A percentile compares a stretch with the other conserved stretches of the same genome.
Conservation (phyloP, 1,284 basidiomycete species). For the Thelephora terrestris region DNA sequence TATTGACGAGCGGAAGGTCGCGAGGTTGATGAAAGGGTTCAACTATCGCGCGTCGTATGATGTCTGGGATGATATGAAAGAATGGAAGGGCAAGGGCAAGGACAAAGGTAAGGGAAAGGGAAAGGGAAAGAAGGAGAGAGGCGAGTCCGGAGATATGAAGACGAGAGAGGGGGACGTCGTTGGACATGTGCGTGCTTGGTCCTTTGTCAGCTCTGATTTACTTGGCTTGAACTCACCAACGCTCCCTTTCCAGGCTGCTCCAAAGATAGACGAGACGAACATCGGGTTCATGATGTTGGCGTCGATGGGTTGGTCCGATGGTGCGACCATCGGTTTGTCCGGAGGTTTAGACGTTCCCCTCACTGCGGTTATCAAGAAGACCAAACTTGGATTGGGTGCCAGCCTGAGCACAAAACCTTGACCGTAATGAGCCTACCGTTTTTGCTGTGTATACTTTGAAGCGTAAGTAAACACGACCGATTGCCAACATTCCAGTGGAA, state of each 20-base stretch:
- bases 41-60: conserved; percentile 9
- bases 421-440: no score
- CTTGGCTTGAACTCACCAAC: background rate
- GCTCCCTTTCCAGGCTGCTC: conserved; percentile 39
- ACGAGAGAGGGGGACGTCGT: conserved; percentile 63
- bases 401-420: no score
- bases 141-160: background rate
- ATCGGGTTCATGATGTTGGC: conserved; percentile 70
- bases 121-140: conserved; percentile 31
- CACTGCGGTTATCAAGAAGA: conserved; percentile 63
- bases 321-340: conserved; percentile 52
- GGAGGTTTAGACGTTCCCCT: conserved; percentile 57
- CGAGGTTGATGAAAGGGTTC: conserved; percentile 34
- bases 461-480: no score
- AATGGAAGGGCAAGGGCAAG: conserved; percentile 21
- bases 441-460: no score
- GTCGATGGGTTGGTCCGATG: conserved; percentile 72
- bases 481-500: no score
- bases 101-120: conserved; percentile 21
- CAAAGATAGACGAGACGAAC: conserved; percentile 62
- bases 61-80: conserved; percentile 13
- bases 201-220: background rate
- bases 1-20: conserved; percentile 51
- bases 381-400: conserved; percentile 65
- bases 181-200: conserved; percentile 42